Percentiles rank a stretch among this genome's conserved stretches.
Evolutionary conservation across 257 asterid species (phyloP).

Genomic region (Lycium barbarum): DNA sequence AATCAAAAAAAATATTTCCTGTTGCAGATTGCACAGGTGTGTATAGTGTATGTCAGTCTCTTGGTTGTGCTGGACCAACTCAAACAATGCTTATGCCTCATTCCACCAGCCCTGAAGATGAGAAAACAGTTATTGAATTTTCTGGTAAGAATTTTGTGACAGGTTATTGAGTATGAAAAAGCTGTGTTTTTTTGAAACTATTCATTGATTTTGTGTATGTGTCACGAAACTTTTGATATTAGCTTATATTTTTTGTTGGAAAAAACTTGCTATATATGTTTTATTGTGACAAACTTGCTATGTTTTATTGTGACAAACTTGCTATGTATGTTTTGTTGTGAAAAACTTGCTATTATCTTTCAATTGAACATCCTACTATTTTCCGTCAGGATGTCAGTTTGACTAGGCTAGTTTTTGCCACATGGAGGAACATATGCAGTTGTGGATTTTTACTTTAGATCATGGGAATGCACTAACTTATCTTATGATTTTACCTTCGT

Average conservation of each 20-base stretch:
- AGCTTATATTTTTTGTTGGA: background rate
- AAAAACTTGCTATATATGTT: background rate
- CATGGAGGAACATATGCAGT: background rate
- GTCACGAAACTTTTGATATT: background rate
- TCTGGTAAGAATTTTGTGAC: background rate
- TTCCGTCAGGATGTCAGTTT: background rate
- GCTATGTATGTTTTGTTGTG: background rate
- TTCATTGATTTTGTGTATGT: background rate
- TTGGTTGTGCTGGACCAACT: conserved; percentile 22
- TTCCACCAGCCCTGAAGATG: background rate
- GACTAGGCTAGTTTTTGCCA: background rate
- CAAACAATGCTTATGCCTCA: conserved; percentile 17
- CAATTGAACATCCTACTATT: conserved; percentile 22
- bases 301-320: background rate
- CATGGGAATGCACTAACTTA: background rate
- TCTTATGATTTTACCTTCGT: background rate
- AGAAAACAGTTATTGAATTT: background rate
- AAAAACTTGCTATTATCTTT: background rate
- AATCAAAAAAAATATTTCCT: too few relatives aligned
- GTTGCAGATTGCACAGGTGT: background rate
- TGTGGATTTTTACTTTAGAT: background rate
- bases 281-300: background rate
- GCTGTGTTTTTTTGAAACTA: conserved; percentile 1
- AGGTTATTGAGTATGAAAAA: background rate
- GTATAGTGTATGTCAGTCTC: background rate